phyloP scores from a whole-genome alignment of 169 alveolate species.

The Eimeria necatrix region DNA sequence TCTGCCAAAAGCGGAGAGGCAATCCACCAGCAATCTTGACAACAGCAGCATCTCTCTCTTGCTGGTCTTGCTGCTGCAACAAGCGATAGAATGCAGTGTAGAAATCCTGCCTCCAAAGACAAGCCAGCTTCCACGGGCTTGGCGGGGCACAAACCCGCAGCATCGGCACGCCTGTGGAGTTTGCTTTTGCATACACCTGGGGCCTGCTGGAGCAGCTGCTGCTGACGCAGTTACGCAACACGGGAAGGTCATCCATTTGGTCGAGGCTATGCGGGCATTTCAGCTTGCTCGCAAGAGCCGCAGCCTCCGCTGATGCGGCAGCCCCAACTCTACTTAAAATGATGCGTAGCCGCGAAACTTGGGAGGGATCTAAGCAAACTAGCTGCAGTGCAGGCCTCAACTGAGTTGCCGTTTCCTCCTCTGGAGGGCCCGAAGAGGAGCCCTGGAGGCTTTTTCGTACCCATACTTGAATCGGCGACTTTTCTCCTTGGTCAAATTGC shows the following conservation, averaged over 20 bases:
- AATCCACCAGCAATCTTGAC: too few species aligned
- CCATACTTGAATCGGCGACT: conserved; percentile 26
- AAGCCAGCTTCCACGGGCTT: neutral
- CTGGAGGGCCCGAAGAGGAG: neutral
- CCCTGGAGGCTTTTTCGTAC: neutral
- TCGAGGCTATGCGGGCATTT: neutral
- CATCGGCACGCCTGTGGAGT: conserved; percentile 8
- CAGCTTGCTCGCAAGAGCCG: neutral
- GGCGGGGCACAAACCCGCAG: conserved; percentile 22
- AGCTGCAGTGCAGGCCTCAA: conserved; percentile 9
- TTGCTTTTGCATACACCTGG: neutral
- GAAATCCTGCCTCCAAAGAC: conserved; percentile 54
- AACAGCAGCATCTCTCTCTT: neutral
- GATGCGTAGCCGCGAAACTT: neutral
- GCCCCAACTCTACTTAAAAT: neutral
- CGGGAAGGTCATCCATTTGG: conserved; percentile 7
- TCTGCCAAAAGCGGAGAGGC: conserved; percentile 38
- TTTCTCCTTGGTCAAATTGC: neutral
- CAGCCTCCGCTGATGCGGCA: conserved; percentile 51
- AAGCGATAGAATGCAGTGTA: neutral
- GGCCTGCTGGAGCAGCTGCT: neutral
- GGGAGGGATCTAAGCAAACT: conserved; percentile 16
- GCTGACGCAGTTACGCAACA: conserved; percentile 46
- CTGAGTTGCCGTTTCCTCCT: neutral
- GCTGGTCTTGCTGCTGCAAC: conserved; percentile 45